These are phyloP conservation scores for Physcomitrellopsis africana DNA, from an alignment of 225 moss, liverwort and hornwort genomes.

Conservation along the genomic window DNA sequence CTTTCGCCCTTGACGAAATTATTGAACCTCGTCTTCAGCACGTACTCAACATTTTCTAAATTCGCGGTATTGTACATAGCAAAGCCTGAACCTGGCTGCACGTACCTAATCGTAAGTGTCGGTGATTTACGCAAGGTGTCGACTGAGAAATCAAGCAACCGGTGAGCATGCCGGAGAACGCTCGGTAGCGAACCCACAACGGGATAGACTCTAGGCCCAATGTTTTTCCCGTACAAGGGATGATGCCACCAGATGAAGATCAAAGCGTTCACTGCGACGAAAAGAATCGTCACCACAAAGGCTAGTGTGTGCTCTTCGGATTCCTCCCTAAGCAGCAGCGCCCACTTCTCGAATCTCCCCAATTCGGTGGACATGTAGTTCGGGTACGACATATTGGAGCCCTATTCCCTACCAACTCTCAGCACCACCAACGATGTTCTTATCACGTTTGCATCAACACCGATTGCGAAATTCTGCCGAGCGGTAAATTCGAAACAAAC, in stretches of 20 bases:
- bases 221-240: slow-evolving; percentile 47
- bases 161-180: not conserved
- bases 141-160: slow-evolving; percentile 30
- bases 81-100: slow-evolving; percentile 29
- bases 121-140: slow-evolving; percentile 34
- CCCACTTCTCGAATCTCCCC: slow-evolving; percentile 25
- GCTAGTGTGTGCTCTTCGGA: slow-evolving; percentile 23
- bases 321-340: slow-evolving; percentile 15
- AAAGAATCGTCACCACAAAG: slow-evolving; percentile 13
- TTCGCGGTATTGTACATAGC: slow-evolving; percentile 36
- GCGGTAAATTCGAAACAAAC: too few relatives aligned
- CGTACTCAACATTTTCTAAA: slow-evolving; percentile 37
- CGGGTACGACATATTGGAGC: too few relatives aligned
- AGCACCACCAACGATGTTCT: too few relatives aligned
- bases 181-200: slow-evolving; percentile 34
- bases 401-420: too few relatives aligned
- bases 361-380: not conserved
- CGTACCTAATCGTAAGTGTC: slow-evolving; percentile 36
- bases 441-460: too few relatives aligned
- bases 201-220: slow-evolving; percentile 33
- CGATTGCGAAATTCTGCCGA: too few relatives aligned
- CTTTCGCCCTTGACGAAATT: slow-evolving; percentile 46
- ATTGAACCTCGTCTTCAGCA: slow-evolving; percentile 59
- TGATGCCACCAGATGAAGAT: slow-evolving; percentile 51
- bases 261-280: slow-evolving; percentile 18